Evolutionary conservation across 306 rosid genomes (phyloP).

Genomic region (Cucumis melo): DNA sequence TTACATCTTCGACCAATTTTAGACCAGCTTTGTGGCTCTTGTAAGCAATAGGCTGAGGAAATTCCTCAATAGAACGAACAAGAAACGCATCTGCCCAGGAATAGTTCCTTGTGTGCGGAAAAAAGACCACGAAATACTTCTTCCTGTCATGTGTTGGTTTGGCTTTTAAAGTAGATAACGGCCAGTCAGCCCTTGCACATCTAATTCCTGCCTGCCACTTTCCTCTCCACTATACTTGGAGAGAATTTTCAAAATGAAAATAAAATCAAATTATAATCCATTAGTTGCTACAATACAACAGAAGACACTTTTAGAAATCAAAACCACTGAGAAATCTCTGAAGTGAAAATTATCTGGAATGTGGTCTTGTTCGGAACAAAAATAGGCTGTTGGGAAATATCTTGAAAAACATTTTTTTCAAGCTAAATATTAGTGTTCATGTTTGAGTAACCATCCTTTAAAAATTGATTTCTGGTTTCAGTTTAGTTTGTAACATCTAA

Average conservation of each 20-base stretch:
- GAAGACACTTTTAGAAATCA: not conserved
- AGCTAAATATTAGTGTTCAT: not conserved
- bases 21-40: constrained; percentile 63
- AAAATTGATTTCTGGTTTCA: not conserved
- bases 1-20: constrained; percentile 67
- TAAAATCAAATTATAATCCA: not conserved
- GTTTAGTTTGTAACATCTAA: not conserved
- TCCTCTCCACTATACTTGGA: constrained; percentile 81
- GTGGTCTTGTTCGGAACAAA: not conserved
- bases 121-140: constrained; percentile 79
- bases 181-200: constrained; percentile 95
- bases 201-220: constrained; percentile 97
- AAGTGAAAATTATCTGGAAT: not conserved
- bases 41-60: constrained; percentile 79
- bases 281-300: not conserved
- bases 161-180: constrained; percentile 83
- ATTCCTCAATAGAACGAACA: constrained; percentile 63
- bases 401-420: not conserved
- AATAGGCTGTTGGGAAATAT: not conserved
- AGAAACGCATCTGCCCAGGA: constrained; percentile 91
- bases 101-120: constrained; percentile 81
- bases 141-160: constrained; percentile 92
- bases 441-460: not conserved
- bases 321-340: not conserved
- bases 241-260: not conserved